Conservation (phyloP, 164 flowering plant species). For the Vitis riparia region DNA sequence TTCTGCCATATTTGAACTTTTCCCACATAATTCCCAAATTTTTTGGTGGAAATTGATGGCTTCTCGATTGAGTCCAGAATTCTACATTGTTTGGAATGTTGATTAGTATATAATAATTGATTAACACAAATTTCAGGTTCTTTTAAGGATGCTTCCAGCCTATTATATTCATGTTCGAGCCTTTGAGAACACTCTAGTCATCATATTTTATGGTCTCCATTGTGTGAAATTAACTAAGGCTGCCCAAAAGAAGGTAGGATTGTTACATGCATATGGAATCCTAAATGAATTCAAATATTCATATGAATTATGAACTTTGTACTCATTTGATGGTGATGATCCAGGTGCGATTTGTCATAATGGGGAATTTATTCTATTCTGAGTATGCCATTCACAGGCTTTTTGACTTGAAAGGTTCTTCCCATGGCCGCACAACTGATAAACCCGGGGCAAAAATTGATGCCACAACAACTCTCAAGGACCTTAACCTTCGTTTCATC, state of each 20-base stretch:
- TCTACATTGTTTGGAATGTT: too few species aligned
- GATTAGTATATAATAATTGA: too few species aligned
- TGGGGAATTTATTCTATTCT: conserved; percentile 63
- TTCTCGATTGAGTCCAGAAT: too few species aligned
- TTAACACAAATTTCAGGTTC: conserved; percentile 42
- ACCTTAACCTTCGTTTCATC: conserved; percentile 54
- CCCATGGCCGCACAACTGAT: conserved; percentile 53
- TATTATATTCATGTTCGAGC: conserved; percentile 83
- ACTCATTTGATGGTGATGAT: background rate
- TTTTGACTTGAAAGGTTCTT: conserved; percentile 66
- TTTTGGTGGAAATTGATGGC: too few species aligned
- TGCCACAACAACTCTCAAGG: conserved; percentile 53
- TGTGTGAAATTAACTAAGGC: conserved; percentile 82
- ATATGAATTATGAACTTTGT: background rate
- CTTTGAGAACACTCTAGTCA: conserved; percentile 82
- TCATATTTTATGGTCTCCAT: conserved; percentile 85
- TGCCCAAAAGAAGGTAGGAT: conserved; percentile 69
- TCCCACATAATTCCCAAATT: too few species aligned
- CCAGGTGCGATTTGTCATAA: conserved; percentile 61
- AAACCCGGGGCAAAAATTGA: conserved; percentile 53
- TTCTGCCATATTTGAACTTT: too few species aligned
- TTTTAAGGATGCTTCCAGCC: conserved; percentile 83
- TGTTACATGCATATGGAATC: background rate
- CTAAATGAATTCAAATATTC: too few species aligned
- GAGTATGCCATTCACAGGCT: conserved; percentile 53